Base-by-base conservation (phyloP, 2,329 filamentous ascomycete genomes). In the Microdochium paspali region DNA sequence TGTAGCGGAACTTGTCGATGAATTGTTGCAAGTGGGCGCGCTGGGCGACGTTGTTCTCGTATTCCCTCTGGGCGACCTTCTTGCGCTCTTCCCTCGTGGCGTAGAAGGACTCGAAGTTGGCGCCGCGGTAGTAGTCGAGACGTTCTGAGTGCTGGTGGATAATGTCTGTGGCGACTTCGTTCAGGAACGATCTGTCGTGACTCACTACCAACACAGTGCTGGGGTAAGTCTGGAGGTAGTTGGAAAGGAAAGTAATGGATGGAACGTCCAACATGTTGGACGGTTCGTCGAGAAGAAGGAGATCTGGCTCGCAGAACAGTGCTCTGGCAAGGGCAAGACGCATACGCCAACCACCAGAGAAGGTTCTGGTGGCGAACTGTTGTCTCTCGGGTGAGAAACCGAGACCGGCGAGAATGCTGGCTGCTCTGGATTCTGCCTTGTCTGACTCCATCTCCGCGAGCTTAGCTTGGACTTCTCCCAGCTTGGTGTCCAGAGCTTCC, bases 241-340 rank as follows among this genome's bases (percentile, higher is more conserved):
- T 91, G 44, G 91, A 87, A 64, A 98, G 79, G 80, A 97, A 98
- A 48, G 93, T 94, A 62, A 98, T 97, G 23, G 93, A 97, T n/a
- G 93, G 93, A 49, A 98, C 93, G 70, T 97, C 93, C 88, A 98
- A 90, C 91, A 97, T 97, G 82, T 97, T 97, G 48, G 91, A 97
- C 71, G 93, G 93, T 82, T 98, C 93, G 73, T 98, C 93, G 57
- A 98, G 89, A 65, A 98, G 78, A 50, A 98, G 72, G 46, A 98
- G 74, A 69, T 98, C 93, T 40, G 93, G 93, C 66, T 98, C 93
- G 71, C 93, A 98, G 74, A 98, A 98, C 30, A 98, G 79, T 13
- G 93, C 93, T 77, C 93, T 78, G 12, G 93, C 93, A 52, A 98
- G 77, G 13, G 93, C 93, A 60, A 98, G 72, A 74, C 93, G 85